Conservation (phyloP, 768 basidiomycete genomes). For the Boletus reticulatus region DNA sequence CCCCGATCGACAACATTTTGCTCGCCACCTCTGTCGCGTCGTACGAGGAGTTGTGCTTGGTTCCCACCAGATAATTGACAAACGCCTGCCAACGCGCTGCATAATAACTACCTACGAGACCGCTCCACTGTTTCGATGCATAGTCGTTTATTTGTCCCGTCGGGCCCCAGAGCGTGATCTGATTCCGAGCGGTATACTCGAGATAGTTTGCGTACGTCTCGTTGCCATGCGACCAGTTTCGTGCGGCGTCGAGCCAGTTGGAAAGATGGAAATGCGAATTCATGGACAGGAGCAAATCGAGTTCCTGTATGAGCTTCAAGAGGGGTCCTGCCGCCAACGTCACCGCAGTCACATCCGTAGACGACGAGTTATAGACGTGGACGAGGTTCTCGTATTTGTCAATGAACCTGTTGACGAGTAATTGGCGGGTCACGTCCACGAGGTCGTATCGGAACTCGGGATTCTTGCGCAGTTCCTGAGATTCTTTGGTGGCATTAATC, state of each 20-base stretch:
- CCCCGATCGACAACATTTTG: conserved; percentile 34
- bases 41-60: conserved; percentile 30
- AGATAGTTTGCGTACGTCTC: conserved; percentile 34
- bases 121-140: conserved; percentile 44
- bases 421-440: conserved; percentile 39
- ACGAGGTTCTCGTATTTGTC: conserved; percentile 33
- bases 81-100: conserved; percentile 35
- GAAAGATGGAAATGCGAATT: conserved; percentile 33
- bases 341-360: conserved; percentile 20
- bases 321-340: conserved; percentile 26
- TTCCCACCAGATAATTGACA: conserved; percentile 29
- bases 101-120: conserved; percentile 39
- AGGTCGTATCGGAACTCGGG: conserved; percentile 40
- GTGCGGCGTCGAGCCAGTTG: conserved; percentile 36
- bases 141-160: conserved; percentile 42
- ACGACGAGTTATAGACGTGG: conserved; percentile 24
- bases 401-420: conserved; percentile 39
- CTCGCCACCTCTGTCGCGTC: conserved; percentile 21
- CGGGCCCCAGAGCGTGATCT: conserved; percentile 44
- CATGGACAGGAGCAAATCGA: conserved; percentile 35
- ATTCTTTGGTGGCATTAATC: conserved; percentile 31
- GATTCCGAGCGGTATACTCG: conserved; percentile 40
- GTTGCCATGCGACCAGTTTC: conserved; percentile 28
- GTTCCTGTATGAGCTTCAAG: conserved; percentile 29
- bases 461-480: conserved; percentile 13